phyloP scores from a whole-genome alignment of 305 asterid genomes.

The Rubia occidens region DNA sequence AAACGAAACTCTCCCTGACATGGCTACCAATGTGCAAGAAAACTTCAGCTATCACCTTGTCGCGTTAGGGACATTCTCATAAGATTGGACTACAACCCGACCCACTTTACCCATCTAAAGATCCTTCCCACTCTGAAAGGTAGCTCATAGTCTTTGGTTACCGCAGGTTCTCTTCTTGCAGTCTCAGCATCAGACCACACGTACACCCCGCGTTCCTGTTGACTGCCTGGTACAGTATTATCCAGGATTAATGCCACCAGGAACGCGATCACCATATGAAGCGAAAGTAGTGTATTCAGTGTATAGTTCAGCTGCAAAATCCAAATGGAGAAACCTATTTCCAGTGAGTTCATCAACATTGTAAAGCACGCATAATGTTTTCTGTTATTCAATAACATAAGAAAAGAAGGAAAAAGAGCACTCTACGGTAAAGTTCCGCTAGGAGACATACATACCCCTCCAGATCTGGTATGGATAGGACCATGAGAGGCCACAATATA shows the following conservation, averaged over 20 bases:
- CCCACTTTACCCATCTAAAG: constrained; percentile 98
- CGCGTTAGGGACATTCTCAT: not conserved
- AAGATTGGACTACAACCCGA: constrained; percentile 44
- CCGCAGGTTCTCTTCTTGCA: constrained; percentile 90
- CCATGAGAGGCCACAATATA: constrained; percentile 90
- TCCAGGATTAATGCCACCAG: constrained; percentile 75
- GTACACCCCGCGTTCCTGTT: constrained; percentile 88
- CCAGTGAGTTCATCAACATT: constrained; percentile 4
- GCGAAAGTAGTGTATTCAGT: constrained; percentile 71
- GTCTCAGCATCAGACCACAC: constrained; percentile 87
- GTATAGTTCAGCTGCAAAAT: constrained; percentile 68
- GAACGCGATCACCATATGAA: constrained; percentile 92
- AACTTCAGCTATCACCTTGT: not conserved
- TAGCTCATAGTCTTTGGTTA: constrained; percentile 65
- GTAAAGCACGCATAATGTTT: not conserved
- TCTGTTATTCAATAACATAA: not conserved
- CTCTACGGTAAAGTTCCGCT: not conserved
- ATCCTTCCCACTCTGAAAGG: constrained; percentile 76
- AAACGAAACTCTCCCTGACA: not conserved
- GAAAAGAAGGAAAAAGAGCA: not conserved
- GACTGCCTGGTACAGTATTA: constrained; percentile 92
- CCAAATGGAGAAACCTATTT: constrained; percentile 1
- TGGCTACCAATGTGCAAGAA: constrained; percentile 11
- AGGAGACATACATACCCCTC: constrained; percentile 50
- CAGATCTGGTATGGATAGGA: constrained; percentile 58